Percentiles rank a stretch among this genome's conserved stretches.
These are phyloP conservation scores for Coemansia sp. DNA, from an alignment of 192 early-diverging fungal genomes.

Conservation along the genomic window DNA sequence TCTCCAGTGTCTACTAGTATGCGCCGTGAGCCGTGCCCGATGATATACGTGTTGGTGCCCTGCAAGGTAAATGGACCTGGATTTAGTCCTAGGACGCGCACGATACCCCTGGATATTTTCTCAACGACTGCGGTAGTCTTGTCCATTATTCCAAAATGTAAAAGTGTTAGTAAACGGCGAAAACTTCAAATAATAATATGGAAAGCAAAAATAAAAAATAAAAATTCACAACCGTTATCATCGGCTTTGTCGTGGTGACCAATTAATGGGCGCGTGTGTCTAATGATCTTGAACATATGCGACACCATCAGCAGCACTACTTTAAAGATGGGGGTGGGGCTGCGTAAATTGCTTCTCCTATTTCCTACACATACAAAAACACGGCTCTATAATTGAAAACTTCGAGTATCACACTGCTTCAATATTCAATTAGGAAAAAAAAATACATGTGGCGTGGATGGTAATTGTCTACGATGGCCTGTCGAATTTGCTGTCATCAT, in stretches of 20 bases:
- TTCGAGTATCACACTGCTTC: too few relatives aligned
- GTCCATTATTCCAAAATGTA: conserved; percentile 44
- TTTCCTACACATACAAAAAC: too few relatives aligned
- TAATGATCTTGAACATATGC: too few relatives aligned
- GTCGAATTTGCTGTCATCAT: neutral
- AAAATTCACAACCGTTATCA: too few relatives aligned
- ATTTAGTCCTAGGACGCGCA: conserved; percentile 77
- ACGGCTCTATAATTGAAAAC: too few relatives aligned
- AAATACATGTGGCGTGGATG: neutral
- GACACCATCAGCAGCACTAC: too few relatives aligned
- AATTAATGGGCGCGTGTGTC: too few relatives aligned
- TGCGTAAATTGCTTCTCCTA: too few relatives aligned
- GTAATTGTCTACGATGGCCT: neutral
- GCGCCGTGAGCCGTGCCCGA: conserved; percentile 74
- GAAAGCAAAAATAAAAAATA: neutral
- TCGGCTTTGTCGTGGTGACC: too few relatives aligned
- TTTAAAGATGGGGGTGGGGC: too few relatives aligned
- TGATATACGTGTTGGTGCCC: conserved; percentile 88
- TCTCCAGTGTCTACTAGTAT: conserved; percentile 82
- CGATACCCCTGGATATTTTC: conserved; percentile 61
- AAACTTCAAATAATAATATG: neutral
- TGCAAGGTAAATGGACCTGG: conserved; percentile 81
- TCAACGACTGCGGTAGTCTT: conserved; percentile 54
- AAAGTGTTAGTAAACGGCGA: neutral
- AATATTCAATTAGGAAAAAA: neutral